Percentiles rank a stretch among this genome's conserved stretches.
Evolutionary conservation across 163 green algal genomes (phyloP).

Genomic region (Volvox carteri): DNA sequence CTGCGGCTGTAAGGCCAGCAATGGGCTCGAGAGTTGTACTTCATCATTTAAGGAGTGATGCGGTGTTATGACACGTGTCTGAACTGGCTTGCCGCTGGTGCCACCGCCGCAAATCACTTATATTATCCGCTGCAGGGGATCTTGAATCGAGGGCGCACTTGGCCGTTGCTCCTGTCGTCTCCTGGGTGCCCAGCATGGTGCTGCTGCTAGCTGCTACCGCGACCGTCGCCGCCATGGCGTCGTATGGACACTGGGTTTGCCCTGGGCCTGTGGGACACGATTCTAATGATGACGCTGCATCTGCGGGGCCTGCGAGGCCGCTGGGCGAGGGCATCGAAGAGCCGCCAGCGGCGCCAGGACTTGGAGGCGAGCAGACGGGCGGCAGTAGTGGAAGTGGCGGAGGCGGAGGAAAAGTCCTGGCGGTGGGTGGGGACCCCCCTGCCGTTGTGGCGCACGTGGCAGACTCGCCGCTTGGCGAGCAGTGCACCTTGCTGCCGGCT

Average conservation of each 20-base stretch:
- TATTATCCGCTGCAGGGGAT: background rate
- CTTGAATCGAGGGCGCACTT: background rate
- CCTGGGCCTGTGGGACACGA: background rate
- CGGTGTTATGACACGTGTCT: too few species aligned
- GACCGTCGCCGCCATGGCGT: background rate
- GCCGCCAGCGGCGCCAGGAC: background rate
- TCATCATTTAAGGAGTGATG: too few species aligned
- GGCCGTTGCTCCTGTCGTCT: conserved; percentile 44
- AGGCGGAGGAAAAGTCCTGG: background rate
- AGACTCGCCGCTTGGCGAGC: too few species aligned
- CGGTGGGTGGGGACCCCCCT: too few species aligned
- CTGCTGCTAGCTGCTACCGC: background rate
- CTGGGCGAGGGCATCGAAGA: background rate
- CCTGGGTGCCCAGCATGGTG: conserved; percentile 51
- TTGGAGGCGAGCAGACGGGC: background rate
- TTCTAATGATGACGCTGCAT: background rate
- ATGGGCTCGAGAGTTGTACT: too few species aligned
- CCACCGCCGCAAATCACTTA: too few species aligned
- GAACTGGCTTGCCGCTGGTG: too few species aligned
- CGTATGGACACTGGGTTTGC: background rate
- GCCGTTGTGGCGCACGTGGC: too few species aligned
- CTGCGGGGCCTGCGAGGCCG: background rate
- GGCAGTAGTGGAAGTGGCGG: background rate
- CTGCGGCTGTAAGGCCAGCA: too few species aligned
- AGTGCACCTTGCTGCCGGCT: background rate